Base-by-base conservation (phyloP, 2,329 filamentous ascomycete species). In the Metarhizium humberi region DNA sequence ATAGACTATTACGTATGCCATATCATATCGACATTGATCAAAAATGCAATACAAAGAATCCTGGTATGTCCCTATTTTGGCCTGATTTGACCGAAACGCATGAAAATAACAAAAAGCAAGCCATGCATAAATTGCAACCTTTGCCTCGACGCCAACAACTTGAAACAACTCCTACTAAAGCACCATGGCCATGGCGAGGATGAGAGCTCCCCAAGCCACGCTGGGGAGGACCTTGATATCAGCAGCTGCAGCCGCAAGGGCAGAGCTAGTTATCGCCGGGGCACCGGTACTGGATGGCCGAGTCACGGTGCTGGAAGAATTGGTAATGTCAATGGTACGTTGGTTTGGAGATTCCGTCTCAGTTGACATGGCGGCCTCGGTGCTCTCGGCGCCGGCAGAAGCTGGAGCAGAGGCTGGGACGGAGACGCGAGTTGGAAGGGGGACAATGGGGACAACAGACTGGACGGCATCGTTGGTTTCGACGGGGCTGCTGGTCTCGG, bases 161-260 rank as follows among this genome's bases (percentile, higher is more conserved):
- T 8, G 14, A 14, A 43, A n/a, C 25, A 29, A 10, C 20, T 53
- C 34, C 34, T 2, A 13, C 63, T 62, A 71, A 52, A 68, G 55
- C 56, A 69, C 53, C 46, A 58, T 56, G 36, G 60, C 64, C 46
- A 63, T 56, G 45, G 64, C 58, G 51, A 70, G 54, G 59, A 60
- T 62, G 29, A 58, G 66, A 32, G 62, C 52, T 46, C 63, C 67
- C 36, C 69, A 52, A 43, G 59, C 54, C 4, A 62, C 60, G n/a
- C 58, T 60, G 6, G 63, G 59, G 50, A 60, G 49, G 47, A 51
- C 56, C 50, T 59, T 56, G 53, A 61, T 58, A 40, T 60, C 58
- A n/a, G 59, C 56, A 34, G 63, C 67, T 29, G 64, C 69, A n/a
- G 64, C 68, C 11, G 67, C 69, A 30, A 67, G 61, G 32, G 65